A percentile compares a stretch with the other conserved stretches of the same genome.
phyloP scores from a whole-genome alignment of 768 basidiomycete genomes.

The Psilocybe sp. region DNA sequence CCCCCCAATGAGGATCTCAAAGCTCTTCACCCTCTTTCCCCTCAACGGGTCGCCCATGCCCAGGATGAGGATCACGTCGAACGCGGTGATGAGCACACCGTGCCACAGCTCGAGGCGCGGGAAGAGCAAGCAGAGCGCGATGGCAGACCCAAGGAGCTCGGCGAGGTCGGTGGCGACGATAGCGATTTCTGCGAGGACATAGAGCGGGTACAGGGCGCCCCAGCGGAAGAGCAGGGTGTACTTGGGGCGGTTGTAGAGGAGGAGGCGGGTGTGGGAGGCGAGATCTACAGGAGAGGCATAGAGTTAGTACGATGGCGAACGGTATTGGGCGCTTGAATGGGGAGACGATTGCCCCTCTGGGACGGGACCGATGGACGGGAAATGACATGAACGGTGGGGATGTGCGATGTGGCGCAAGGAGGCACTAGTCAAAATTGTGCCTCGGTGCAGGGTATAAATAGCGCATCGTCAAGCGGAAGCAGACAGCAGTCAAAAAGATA shows the following conservation, averaged over 20 bases:
- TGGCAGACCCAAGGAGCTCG: constrained; percentile 79
- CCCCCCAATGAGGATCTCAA: constrained; percentile 61
- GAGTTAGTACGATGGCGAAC: constrained; percentile 8
- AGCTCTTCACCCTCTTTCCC: constrained; percentile 62
- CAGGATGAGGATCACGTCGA: constrained; percentile 70
- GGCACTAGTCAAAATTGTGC: not conserved
- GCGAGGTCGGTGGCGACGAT: constrained; percentile 80
- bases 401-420: constrained; percentile 1
- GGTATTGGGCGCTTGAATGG: too few species aligned
- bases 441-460: too few species aligned
- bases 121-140: constrained; percentile 75
- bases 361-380: not conserved
- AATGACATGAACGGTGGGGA: not conserved
- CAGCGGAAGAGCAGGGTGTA: constrained; percentile 56
- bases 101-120: constrained; percentile 68
- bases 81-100: constrained; percentile 63
- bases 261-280: constrained; percentile 57
- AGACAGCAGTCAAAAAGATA: too few species aligned
- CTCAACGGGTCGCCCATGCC: constrained; percentile 68
- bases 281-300: constrained; percentile 32
- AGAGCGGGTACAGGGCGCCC: constrained; percentile 63
- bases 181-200: constrained; percentile 62
- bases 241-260: constrained; percentile 63
- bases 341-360: too few species aligned
- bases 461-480: too few species aligned